Evolutionary conservation across 2,329 filamentous ascomycete genomes (phyloP), one percentile per base, ranked within the genome.

Genomic region (Calonectria hongkongensis): DNA sequence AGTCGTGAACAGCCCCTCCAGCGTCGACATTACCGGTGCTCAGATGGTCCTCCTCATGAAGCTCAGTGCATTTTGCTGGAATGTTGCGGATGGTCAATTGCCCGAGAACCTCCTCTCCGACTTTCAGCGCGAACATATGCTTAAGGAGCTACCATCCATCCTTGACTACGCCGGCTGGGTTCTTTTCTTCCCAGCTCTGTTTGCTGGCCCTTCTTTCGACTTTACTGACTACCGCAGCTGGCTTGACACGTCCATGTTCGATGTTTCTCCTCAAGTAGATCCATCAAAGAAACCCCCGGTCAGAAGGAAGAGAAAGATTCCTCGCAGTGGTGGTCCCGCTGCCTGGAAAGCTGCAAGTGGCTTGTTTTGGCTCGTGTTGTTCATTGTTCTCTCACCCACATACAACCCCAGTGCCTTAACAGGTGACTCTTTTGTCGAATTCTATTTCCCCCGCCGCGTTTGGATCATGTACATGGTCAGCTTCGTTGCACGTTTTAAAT

Each of bases 41-140:
- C 97, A 99, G 84, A 99, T 99, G 97, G 97, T 99, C 41, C 86
- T 98, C 78, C 93, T 98, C 75, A 99, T 99, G 95, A 99, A 99
- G 85, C 91, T 99, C 43, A 95, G 93, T 27, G 94, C 96, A 6
- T 99, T 99, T 82, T 98, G 95, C 86, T 99, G 97, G 97, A 98
- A 98, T 82, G 93, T 98, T 10, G 95, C 97, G 80, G 97, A 99
- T 83, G 97, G 97, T 25, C 92, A 93, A 71, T 88, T 98, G 25
- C 92, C 95, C 3, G 91, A 93, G 21, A 89, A 93, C 51, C 91
- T 96, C 71, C 90, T 99, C n/a, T 94, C 94, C 0, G 94, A 97
- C 63, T 91, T 94, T 56, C 97, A 99, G 83, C 96, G 93, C 81
- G 94, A 96, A 75, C 92, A 94, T 36, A 94, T 94, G 58, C 89